phyloP scores from a whole-genome alignment of 2,329 filamentous ascomycete species.

The Geosmithia morbida region DNA sequence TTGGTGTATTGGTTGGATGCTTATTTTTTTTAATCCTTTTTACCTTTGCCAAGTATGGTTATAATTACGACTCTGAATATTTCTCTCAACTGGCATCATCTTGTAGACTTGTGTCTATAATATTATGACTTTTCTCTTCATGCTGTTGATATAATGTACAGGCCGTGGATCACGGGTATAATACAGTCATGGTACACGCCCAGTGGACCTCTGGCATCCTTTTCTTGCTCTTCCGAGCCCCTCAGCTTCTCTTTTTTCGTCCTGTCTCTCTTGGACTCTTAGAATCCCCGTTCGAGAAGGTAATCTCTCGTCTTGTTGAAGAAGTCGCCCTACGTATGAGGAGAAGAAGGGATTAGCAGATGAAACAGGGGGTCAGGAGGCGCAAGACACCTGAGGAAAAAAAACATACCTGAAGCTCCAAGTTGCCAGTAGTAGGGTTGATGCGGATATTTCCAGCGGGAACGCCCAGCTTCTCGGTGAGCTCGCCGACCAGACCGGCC shows the following conservation, averaged over 20 bases:
- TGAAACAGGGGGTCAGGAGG: neutral
- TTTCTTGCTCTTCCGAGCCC: neutral
- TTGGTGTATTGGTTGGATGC: neutral
- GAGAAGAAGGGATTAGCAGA: conserved; percentile 3
- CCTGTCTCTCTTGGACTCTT: conserved; percentile 2
- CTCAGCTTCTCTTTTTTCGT: neutral
- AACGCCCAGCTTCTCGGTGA: conserved; percentile 44
- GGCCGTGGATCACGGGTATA: neutral
- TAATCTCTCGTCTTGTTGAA: conserved; percentile 15
- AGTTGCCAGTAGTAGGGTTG: conserved; percentile 52
- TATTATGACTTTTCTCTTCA: neutral
- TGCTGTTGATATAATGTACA: neutral
- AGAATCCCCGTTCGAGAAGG: conserved; percentile 20
- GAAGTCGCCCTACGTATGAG: conserved; percentile 18
- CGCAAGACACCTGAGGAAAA: neutral
- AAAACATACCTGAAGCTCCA: conserved; percentile 55
- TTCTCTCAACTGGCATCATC: too few species aligned
- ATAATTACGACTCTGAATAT: neutral
- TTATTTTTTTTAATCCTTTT: neutral
- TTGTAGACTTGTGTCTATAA: neutral
- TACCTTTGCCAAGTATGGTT: neutral
- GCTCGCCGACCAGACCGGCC: conserved; percentile 44
- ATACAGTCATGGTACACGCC: neutral
- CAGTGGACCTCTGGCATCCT: neutral
- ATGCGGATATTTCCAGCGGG: conserved; percentile 35